Evolutionary conservation across 208 protist genomes (phyloP), one percentile per base, ranked within the genome.

Genomic region (Angomonas deanei): DNA sequence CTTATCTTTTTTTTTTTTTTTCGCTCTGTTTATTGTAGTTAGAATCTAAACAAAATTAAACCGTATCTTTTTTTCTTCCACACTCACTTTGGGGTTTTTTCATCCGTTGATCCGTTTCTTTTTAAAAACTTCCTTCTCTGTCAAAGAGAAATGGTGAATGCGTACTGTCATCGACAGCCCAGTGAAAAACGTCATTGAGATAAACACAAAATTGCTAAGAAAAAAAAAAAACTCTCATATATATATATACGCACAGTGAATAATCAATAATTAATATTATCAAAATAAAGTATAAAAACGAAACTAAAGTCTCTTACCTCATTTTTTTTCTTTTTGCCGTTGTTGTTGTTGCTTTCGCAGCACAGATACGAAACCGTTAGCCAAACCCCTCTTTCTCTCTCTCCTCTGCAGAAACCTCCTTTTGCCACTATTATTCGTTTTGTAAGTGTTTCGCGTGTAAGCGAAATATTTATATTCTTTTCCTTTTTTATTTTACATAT

Each of bases 301-400:
- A 55, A 33, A 61, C 39, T 34, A 42, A 72, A 17, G 66, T 62
- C 61, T 52, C 60, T 52, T 66, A 24, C 47, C 31, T 68, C 6
- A 30, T 72, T 53, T 52, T 66, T 36, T 47, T 66, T 63, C 59
- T 56, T 33, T 61, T 71, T 77, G 26, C 55, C 26, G 70, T 54
- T 66, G 0, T 47, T 46, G 42, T 24, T 30, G 21, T 19, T 56
- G 11, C 26, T 65, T 46, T 46, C 13, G 6, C 61, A 31, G 68
- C 11, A 62, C n/a, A n/a, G n/a, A n/a, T n/a, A n/a, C n/a, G n/a
- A n/a, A n/a, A n/a, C n/a, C n/a, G n/a, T n/a, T n/a, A n/a, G n/a
- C n/a, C n/a, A n/a, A n/a, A n/a, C n/a, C n/a, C n/a, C n/a, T n/a
- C n/a, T n/a, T n/a, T n/a, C n/a, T n/a, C n/a, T n/a, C n/a, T n/a